Conservation (phyloP, 169 alveolate genomes). For the Plasmodium cynomolgi region DNA sequence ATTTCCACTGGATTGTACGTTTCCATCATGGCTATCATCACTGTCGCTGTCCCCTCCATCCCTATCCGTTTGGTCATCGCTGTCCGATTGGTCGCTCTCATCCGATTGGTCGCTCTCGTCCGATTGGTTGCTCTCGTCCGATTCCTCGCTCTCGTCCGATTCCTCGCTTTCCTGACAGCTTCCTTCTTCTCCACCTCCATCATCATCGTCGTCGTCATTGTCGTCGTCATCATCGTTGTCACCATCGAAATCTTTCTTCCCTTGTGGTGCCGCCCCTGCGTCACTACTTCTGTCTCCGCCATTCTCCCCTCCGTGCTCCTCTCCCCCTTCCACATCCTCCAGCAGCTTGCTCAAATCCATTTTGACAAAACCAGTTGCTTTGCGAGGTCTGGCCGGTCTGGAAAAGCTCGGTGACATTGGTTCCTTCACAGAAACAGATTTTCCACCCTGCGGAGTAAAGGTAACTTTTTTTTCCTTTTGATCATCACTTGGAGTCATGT, state of each 20-base stretch:
- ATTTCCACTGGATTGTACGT: background rate
- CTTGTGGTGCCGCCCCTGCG: background rate
- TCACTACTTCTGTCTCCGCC: background rate
- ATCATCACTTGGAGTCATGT: background rate
- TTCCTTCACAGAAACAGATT: background rate
- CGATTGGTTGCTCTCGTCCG: background rate
- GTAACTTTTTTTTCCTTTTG: background rate
- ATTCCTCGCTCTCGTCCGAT: background rate
- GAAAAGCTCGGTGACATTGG: background rate
- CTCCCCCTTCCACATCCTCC: conserved; percentile 1
- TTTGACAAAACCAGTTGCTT: conserved; percentile 18
- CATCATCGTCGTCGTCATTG: background rate
- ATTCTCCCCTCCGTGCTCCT: background rate
- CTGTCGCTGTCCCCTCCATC: background rate
- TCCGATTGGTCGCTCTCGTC: background rate
- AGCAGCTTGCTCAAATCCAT: conserved; percentile 8
- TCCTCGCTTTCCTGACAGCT: background rate
- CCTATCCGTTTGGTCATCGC: background rate
- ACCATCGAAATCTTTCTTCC: background rate
- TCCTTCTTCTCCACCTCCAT: background rate
- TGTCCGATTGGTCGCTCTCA: background rate
- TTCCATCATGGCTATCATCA: conserved; percentile 5
- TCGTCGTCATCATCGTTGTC: background rate
- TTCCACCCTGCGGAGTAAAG: background rate
- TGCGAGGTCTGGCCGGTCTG: conserved; percentile 2